phyloP scores from a whole-genome alignment of 345 rosid species.

The Linum trigynum region DNA sequence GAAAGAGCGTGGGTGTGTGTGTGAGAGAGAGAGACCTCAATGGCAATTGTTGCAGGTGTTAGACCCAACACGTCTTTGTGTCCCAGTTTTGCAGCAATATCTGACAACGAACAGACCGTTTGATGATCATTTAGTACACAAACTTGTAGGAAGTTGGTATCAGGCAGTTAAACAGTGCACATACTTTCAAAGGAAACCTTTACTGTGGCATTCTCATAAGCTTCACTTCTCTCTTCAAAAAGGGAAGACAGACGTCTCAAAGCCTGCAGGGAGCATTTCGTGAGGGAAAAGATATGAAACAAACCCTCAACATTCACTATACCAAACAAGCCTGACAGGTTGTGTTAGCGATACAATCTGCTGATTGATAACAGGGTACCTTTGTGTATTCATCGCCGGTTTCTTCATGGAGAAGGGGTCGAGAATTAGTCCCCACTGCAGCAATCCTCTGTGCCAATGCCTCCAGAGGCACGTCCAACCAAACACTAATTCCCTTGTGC shows the following conservation, averaged over 20 bases:
- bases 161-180: conserved; percentile 10
- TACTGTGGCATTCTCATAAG: conserved; percentile 69
- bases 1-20: not conserved
- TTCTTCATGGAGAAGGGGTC: conserved; percentile 74
- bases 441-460: conserved; percentile 87
- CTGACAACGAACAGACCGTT: conserved; percentile 22
- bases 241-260: conserved; percentile 57
- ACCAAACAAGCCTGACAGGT: not conserved
- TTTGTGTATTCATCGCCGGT: conserved; percentile 70
- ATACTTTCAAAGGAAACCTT: conserved; percentile 78
- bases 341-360: not conserved
- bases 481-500: conserved; percentile 75
- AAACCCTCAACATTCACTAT: not conserved
- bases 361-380: conserved; percentile 24
- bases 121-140: too few relatives aligned
- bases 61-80: conserved; percentile 48
- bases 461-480: conserved; percentile 94
- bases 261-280: conserved; percentile 38
- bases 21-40: conserved; percentile 43
- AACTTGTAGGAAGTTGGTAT: not conserved
- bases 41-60: conserved; percentile 64
- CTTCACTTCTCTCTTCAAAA: conserved; percentile 57
- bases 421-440: conserved; percentile 81
- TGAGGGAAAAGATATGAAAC: not conserved
- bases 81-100: conserved; percentile 68